Evolutionary conservation across 345 rosid genomes (phyloP), one percentile per base, ranked within the genome.

Genomic region (Geranium brycei): DNA sequence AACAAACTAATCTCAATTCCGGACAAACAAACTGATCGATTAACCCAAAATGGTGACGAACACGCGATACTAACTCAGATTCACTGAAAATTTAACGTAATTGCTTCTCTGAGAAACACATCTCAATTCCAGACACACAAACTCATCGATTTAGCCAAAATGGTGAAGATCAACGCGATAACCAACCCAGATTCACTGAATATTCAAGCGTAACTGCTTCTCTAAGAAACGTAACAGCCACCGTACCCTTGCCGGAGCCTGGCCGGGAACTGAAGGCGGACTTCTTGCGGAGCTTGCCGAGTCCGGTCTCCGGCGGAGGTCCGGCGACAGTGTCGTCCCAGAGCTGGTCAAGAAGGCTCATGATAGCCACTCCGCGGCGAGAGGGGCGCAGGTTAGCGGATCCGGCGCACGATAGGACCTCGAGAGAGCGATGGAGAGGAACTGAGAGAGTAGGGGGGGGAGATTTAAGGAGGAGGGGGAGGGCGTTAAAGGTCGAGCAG

Each of bases 271-370:
- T 71, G 75, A 82, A 79, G 71, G 82, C 79, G 64, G 79, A 70
- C 40, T 81, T 81, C 79, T 87, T 93, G 68, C 92, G 87, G 61
- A 93, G 99, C 87, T 80, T 87, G 65, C 99, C 95, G 72, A 91
- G 96, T 72, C 97, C 99, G 79, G 68, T 81, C 17, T 93, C 97
- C 6, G 99, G 99, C 60, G 69, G 78, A 1, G 99, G 97, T 23
- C 99, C 99, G 66, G 99, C 99, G 64, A 90, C 91, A 69, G 96
- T 90, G 69, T 93, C 99, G 67, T 93, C 99, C 99, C 99, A 93
- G 16, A 93, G 79, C 69, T 93, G 92, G 64, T 93, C 96, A 19
- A 90, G 91, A 10, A 93, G 77, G 40, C 99, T 78, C 99, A 93
- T 92, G 31, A 71, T 53, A 40, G 28, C 12, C 31, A 6, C 66